Percentiles rank a stretch among this genome's conserved stretches.
These are phyloP conservation scores for Saussurea involucrata DNA, from an alignment of 129 eudicot genomes.

Conservation along the genomic window DNA sequence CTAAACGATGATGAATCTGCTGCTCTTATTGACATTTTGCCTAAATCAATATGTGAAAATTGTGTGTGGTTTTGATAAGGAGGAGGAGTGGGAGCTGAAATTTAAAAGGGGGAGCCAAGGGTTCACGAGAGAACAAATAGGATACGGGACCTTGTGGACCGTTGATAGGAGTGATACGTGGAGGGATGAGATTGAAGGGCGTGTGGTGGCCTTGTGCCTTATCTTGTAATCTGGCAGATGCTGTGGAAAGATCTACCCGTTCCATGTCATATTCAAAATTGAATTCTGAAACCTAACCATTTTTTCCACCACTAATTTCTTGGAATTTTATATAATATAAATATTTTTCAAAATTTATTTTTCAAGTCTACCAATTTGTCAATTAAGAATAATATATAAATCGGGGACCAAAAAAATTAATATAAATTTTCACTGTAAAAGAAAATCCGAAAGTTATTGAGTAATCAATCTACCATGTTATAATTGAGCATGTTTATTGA, in stretches of 20 bases:
- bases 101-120: conserved; percentile 22
- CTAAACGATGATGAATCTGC: conserved; percentile 25
- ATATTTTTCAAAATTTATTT: no score
- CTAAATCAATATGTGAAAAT: neutral
- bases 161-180: conserved; percentile 45
- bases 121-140: conserved; percentile 23
- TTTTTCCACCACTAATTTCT: conserved; percentile 17
- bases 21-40: conserved; percentile 39
- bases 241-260: conserved; percentile 28
- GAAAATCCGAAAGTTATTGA: no score
- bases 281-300: conserved; percentile 13
- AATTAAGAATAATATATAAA: no score
- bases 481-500: no score
- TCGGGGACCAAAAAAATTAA: no score
- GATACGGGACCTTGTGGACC: conserved; percentile 32
- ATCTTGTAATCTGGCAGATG: conserved; percentile 35
- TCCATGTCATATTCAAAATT: conserved; percentile 31
- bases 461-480: no score
- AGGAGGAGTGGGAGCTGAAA: conserved; percentile 14
- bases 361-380: no score
- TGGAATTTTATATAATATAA: no score
- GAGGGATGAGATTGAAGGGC: conserved; percentile 49
- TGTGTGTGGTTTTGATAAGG: conserved; percentile 5
- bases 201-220: conserved; percentile 83
- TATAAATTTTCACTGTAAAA: no score